phyloP scores from a whole-genome alignment of 2,329 filamentous ascomycete genomes.

The Aspergillus ibericus region DNA sequence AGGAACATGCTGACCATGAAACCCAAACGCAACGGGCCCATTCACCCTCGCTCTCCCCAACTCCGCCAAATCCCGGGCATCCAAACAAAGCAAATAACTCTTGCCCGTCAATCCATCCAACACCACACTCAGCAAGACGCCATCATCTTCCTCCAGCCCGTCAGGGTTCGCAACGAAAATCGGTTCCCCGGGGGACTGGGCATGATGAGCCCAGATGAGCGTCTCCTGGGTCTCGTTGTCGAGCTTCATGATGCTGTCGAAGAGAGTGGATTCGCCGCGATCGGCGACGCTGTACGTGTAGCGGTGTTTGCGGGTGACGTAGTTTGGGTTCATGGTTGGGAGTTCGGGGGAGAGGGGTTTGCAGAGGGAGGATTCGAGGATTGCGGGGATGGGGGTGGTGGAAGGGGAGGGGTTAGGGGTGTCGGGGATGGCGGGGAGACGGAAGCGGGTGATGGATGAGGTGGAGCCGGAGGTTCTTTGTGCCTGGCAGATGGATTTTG shows the following conservation, averaged over 20 bases:
- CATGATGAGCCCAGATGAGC: slow-evolving; percentile 48
- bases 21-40: slow-evolving; percentile 53
- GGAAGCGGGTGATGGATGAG: slow-evolving; percentile 37
- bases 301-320: slow-evolving; percentile 47
- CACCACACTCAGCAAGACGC: slow-evolving; percentile 54
- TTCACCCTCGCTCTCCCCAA: slow-evolving; percentile 52
- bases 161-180: slow-evolving; percentile 50
- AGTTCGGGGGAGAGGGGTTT: slow-evolving; percentile 44
- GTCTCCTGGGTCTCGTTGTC: slow-evolving; percentile 47
- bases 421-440: slow-evolving; percentile 35
- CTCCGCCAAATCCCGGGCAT: slow-evolving; percentile 52
- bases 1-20: slow-evolving; percentile 51
- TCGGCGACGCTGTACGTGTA: slow-evolving; percentile 52
- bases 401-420: slow-evolving; percentile 6
- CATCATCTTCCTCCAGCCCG: slow-evolving; percentile 50
- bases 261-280: slow-evolving; percentile 49
- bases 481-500: slow-evolving; percentile 26
- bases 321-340: slow-evolving; percentile 51
- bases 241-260: slow-evolving; percentile 55
- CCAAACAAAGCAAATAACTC: slow-evolving; percentile 55
- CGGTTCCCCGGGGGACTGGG: slow-evolving; percentile 55
- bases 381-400: slow-evolving; percentile 16
- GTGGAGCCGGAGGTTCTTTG: slow-evolving; percentile 35
- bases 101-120: slow-evolving; percentile 51
- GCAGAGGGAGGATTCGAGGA: slow-evolving; percentile 29